A percentile compares a stretch with the other conserved stretches of the same genome.
Conservation (phyloP, 768 basidiomycete genomes). For the Lyophyllum decastes region DNA sequence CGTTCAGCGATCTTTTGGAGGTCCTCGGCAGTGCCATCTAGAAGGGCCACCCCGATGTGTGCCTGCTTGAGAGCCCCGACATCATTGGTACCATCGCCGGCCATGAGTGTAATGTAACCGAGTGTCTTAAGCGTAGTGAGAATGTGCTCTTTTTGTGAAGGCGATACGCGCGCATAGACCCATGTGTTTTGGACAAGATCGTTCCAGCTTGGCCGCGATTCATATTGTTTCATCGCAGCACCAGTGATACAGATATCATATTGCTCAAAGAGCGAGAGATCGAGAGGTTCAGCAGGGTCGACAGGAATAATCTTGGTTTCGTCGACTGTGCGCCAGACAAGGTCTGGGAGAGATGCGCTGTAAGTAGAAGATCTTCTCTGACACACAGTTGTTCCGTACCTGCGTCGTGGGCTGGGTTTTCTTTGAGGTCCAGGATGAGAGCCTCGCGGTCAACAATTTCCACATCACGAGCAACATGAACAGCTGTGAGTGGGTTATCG, state of each 20-base stretch:
- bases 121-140: slow-evolving; percentile 86
- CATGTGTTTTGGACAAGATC: slow-evolving; percentile 91
- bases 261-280: slow-evolving; percentile 71
- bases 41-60: slow-evolving; percentile 76
- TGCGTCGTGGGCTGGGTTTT: slow-evolving; percentile 68
- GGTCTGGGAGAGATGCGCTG: slow-evolving; percentile 51
- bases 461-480: slow-evolving; percentile 93
- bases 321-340: slow-evolving; percentile 93
- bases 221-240: slow-evolving; percentile 87
- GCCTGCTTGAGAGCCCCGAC: slow-evolving; percentile 98
- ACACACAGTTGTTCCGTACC: slow-evolving; percentile 40
- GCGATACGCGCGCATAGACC: slow-evolving; percentile 98
- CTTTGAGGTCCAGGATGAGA: slow-evolving; percentile 87
- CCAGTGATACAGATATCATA: slow-evolving; percentile 99
- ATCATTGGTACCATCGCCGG: slow-evolving; percentile 98
- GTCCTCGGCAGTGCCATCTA: slow-evolving; percentile 91
- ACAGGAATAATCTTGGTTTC: slow-evolving; percentile 88
- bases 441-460: slow-evolving; percentile 97
- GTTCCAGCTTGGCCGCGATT: slow-evolving; percentile 68
- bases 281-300: slow-evolving; percentile 76
- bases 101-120: slow-evolving; percentile 95
- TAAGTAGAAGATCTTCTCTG: background rate
- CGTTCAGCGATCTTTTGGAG: slow-evolving; percentile 93
- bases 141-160: slow-evolving; percentile 93
- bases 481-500: slow-evolving; percentile 96